These are phyloP conservation scores for Lomentospora prolificans DNA, from an alignment of 2,329 filamentous ascomycete species.

Conservation along the genomic window DNA sequence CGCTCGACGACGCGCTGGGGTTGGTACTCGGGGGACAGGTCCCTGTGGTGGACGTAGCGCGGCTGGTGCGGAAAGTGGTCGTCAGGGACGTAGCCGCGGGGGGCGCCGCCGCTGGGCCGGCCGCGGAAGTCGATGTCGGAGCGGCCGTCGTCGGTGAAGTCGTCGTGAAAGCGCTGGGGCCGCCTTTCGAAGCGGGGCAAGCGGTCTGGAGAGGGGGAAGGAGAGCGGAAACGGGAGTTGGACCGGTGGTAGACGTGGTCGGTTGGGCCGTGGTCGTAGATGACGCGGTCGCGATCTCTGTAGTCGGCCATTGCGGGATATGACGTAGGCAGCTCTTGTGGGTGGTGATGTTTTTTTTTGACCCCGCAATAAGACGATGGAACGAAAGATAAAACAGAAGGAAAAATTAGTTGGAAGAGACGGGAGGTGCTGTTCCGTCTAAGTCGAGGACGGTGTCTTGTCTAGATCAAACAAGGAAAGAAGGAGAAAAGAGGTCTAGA, in stretches of 20 bases:
- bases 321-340: too few species aligned
- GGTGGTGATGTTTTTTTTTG: neutral
- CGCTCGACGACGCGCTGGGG: constrained; percentile 45
- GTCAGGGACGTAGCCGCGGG: constrained; percentile 48
- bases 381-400: neutral
- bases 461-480: neutral
- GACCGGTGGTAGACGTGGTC: constrained; percentile 34
- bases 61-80: constrained; percentile 25
- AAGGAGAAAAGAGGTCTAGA: neutral
- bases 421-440: neutral
- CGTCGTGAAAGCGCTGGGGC: constrained; percentile 35
- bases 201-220: constrained; percentile 10
- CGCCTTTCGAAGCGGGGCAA: constrained; percentile 17
- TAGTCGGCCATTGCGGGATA: constrained; percentile 4
- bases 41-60: constrained; percentile 25
- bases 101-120: constrained; percentile 32
- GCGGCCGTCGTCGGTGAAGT: constrained; percentile 39
- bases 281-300: constrained; percentile 13
- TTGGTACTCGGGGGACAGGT: constrained; percentile 30
- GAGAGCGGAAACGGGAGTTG: constrained; percentile 42
- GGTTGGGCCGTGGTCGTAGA: constrained; percentile 18
- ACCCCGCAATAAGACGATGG: neutral
- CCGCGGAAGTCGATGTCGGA: constrained; percentile 35
- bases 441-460: neutral
- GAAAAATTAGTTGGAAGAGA: neutral